Conservation (phyloP, 371 early-diverging fungal species). For the Circinella umbellata region DNA sequence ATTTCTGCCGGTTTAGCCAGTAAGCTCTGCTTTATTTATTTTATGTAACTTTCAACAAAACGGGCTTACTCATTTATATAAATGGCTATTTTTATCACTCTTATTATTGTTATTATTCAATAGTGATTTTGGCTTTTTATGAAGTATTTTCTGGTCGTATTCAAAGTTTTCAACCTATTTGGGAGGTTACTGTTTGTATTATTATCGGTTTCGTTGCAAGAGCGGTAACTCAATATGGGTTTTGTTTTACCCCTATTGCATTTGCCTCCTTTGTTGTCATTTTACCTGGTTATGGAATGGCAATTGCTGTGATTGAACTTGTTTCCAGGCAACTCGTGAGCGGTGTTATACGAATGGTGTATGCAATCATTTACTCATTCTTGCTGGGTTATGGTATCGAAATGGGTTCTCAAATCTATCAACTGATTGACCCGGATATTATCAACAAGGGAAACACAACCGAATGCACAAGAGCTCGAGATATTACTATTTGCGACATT, state of each 20-base stretch:
- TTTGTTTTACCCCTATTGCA: conserved; percentile 57
- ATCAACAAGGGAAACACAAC: conserved; percentile 16
- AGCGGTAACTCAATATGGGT: conserved; percentile 36
- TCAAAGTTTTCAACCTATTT: conserved; percentile 56
- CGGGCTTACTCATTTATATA: too few relatives aligned
- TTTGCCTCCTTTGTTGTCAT: conserved; percentile 62
- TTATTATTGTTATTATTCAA: too few relatives aligned
- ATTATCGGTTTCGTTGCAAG: conserved; percentile 69
- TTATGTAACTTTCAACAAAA: too few relatives aligned
- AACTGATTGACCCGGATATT: conserved; percentile 34
- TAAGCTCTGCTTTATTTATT: conserved; percentile 25
- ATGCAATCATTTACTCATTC: conserved; percentile 79
- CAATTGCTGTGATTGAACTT: conserved; percentile 80
- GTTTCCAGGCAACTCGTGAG: conserved; percentile 86
- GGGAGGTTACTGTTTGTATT: conserved; percentile 74
- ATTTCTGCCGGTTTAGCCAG: conserved; percentile 49
- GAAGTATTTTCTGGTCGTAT: conserved; percentile 46
- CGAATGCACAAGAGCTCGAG: conserved; percentile 23
- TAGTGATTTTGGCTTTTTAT: conserved; percentile 48
- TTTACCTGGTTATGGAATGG: conserved; percentile 77
- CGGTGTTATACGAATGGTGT: conserved; percentile 83
- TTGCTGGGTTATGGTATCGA: conserved; percentile 80
- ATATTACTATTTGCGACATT: conserved; percentile 32
- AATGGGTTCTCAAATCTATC: conserved; percentile 66
- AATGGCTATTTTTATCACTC: too few relatives aligned